Evolutionary conservation across 257 asterid species (phyloP), one percentile per base, ranked within the genome.

Genomic region (Mentha longifolia): DNA sequence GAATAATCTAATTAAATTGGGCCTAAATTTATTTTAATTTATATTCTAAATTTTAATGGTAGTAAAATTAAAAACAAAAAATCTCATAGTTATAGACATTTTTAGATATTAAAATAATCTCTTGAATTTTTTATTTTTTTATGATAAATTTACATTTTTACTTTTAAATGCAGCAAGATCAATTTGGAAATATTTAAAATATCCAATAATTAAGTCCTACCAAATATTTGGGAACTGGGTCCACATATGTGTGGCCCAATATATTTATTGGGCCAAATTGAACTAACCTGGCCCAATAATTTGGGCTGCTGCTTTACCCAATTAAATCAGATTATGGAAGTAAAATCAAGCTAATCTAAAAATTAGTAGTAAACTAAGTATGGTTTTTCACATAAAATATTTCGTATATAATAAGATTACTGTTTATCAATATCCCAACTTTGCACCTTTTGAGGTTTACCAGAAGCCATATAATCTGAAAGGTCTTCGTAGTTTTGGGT

Each of bases 161-260:
- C 6, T 43, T 43, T 8, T 52, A 19, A 9, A 14, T 52, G 13
- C 6, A 9, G 8, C 16, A 19, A 9, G 30, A n/a, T n/a, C n/a
- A n/a, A n/a, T n/a, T n/a, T 19, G 28, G 58, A 52, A 3, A 16
- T 51, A 0, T 16, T 9, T 17, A 2, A 19, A 16, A n/a, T 5
- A 49, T 49, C 22, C 11, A n/a, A n/a, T n/a, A 49, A 15, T 15
- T 15, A 49, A 15, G 22, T 35, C 20, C 16, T 9, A 1, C 52
- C 51, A 9, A 37, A 9, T 54, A 0, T n/a, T 10, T n/a, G 19
- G n/a, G 19, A 46, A 7, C 1, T 59, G 55, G 28, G 14, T 7
- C 51, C n/a, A 31, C 15, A 9, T 51, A 28, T 39, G n/a, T n/a
- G n/a, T n/a, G 55, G 37, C 56, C 65, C 58, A 72, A 25, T 37